A percentile compares a stretch with the other conserved stretches of the same genome.
These are phyloP conservation scores for Turnera subulata DNA, from an alignment of 345 rosid genomes.

Conservation along the genomic window DNA sequence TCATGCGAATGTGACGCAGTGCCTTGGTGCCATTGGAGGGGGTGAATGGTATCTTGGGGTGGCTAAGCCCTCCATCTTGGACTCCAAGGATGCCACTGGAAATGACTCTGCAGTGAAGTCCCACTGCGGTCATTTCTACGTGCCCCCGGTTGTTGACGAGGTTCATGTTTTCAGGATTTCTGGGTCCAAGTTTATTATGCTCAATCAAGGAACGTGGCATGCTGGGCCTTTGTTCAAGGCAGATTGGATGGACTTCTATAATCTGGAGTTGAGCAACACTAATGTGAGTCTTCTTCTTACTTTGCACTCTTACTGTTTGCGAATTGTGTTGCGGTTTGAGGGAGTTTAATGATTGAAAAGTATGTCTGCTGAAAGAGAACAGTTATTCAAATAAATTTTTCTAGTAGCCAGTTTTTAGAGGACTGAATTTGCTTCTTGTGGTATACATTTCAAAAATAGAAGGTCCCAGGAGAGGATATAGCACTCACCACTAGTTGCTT, in stretches of 20 bases:
- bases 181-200: slow-evolving; percentile 69
- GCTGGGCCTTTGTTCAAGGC: slow-evolving; percentile 67
- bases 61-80: slow-evolving; percentile 57
- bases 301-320: neutral
- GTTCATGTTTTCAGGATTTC: slow-evolving; percentile 57
- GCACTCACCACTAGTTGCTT: no score
- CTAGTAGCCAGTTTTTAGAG: no score
- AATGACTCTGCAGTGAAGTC: slow-evolving; percentile 27
- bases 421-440: no score
- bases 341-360: no score
- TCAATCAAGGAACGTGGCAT: slow-evolving; percentile 78
- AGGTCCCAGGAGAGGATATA: no score
- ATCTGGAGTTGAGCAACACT: slow-evolving; percentile 74
- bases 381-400: no score
- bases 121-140: slow-evolving; percentile 49
- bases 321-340: no score
- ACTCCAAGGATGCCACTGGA: slow-evolving; percentile 12
- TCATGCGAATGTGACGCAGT: slow-evolving; percentile 83
- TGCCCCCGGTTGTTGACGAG: slow-evolving; percentile 54
- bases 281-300: slow-evolving; percentile 44
- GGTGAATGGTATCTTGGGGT: slow-evolving; percentile 79
- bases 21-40: slow-evolving; percentile 79
- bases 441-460: no score
- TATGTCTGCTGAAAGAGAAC: no score
- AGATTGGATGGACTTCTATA: slow-evolving; percentile 69